Evolutionary conservation across 257 asterid genomes (phyloP), one percentile per base, ranked within the genome.

Genomic region (Fraxinus americana): DNA sequence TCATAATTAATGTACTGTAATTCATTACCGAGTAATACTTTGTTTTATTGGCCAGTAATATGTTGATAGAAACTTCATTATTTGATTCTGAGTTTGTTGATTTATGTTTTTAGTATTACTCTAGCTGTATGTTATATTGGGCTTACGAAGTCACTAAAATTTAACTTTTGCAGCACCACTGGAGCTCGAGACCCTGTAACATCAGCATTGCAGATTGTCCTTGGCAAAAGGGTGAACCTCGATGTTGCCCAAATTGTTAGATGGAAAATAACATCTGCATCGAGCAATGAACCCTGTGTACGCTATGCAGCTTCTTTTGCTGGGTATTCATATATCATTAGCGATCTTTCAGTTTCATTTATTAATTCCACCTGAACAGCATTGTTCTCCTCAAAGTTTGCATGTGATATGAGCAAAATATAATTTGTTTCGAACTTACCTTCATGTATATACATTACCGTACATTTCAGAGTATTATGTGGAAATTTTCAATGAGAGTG

Each of bases 301-400:
- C 97, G 94, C 91, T 96, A 96, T 89, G 98, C 98, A 70, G 99
- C 99, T 84, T 93, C 98, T 75, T 96, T 96, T 79, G 94, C 97
- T 72, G 99, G 99, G 98, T 93, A 93, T 82, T 72, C 67, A 78
- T 84, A 73, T 79, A 73, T 74, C 48, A 70, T 82, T 32, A 59
- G n/a, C 80, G 17, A 71, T 38, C 73, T 67, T 10, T 48, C 61
- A 36, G 25, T 71, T 77, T 67, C 14, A 9, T 52, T 80, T 59
- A 45, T 71, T 73, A 7, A 23, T 74, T 72, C 70, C 41, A 74
- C 79, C 39, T 52, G 57, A 35, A n/a, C 30, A 35, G 52, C 6
- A 57, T 11, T 77, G 39, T 63, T 36, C 1, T 43, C 35, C 39
- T 27, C 65, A 45, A 45, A 79, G 19, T 78, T 27, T 76, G 19